phyloP scores from a whole-genome alignment of 805 yeast genomes.

The Yamadazyma kitorensis region DNA sequence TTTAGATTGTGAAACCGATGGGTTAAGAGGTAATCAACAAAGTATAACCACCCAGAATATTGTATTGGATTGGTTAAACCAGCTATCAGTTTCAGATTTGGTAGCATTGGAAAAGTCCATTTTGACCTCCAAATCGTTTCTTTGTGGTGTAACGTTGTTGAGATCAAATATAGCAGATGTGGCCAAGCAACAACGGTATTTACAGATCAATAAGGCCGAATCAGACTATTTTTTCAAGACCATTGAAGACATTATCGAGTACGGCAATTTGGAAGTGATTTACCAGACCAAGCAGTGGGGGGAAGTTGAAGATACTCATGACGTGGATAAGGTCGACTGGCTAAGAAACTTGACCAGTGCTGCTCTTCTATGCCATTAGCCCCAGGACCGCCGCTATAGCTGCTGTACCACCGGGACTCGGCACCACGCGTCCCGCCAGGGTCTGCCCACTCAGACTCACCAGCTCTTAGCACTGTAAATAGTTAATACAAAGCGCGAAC shows the following conservation, averaged over 20 bases:
- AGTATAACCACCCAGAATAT: slow-evolving; percentile 53
- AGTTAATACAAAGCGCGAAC: too few species aligned
- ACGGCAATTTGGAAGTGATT: slow-evolving; percentile 77
- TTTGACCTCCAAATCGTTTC: slow-evolving; percentile 78
- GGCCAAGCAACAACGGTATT: slow-evolving; percentile 17
- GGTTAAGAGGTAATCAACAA: slow-evolving; percentile 80
- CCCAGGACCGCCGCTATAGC: too few species aligned
- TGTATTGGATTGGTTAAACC: slow-evolving; percentile 61
- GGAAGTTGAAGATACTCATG: slow-evolving; percentile 97
- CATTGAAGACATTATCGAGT: slow-evolving; percentile 69
- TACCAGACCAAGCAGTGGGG: slow-evolving; percentile 94
- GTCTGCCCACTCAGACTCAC: too few species aligned
- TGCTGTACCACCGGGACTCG: too few species aligned
- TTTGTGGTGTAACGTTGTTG: slow-evolving; percentile 72
- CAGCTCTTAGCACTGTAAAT: too few species aligned
- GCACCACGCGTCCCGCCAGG: too few species aligned
- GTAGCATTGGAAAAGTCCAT: slow-evolving; percentile 92
- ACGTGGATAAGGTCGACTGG: slow-evolving; percentile 90
- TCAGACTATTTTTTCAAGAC: slow-evolving; percentile 34
- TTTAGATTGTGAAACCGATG: slow-evolving; percentile 80
- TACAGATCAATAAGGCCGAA: slow-evolving; percentile 34
- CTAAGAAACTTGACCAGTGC: slow-evolving; percentile 80
- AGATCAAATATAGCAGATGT: slow-evolving; percentile 39
- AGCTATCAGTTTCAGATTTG: slow-evolving; percentile 69
- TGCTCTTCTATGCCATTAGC: slow-evolving; percentile 43